phyloP scores from a whole-genome alignment of 164 flowering plant species.

The Sedum album region DNA sequence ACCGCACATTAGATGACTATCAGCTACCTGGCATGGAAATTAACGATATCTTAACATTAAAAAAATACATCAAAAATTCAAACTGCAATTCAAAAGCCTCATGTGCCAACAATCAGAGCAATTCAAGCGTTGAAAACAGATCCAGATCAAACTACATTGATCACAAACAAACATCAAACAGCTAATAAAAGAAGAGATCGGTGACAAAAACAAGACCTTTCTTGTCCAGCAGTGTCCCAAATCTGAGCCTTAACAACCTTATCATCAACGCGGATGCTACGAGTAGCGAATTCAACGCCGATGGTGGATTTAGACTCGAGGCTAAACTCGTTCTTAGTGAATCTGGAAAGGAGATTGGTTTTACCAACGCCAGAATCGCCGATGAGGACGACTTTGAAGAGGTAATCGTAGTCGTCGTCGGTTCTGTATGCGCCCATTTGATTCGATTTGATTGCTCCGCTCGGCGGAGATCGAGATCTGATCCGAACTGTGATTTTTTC shows the following conservation, averaged over 20 bases:
- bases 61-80: too few species aligned
- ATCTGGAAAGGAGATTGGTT: slow-evolving; percentile 36
- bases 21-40: neutral
- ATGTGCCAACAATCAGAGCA: too few species aligned
- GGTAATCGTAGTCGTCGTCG: slow-evolving; percentile 41
- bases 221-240: slow-evolving; percentile 56
- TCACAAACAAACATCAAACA: neutral
- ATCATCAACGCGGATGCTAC: slow-evolving; percentile 40
- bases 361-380: slow-evolving; percentile 45
- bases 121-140: neutral
- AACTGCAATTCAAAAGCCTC: neutral
- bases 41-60: neutral
- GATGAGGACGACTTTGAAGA: slow-evolving; percentile 37
- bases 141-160: neutral
- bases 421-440: slow-evolving; percentile 33
- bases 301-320: slow-evolving; percentile 46
- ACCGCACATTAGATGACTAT: neutral
- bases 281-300: slow-evolving; percentile 48
- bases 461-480: too few species aligned
- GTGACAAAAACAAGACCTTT: slow-evolving; percentile 22
- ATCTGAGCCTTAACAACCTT: slow-evolving; percentile 52
- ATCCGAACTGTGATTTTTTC: too few species aligned
- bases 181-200: neutral
- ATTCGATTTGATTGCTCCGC: neutral
- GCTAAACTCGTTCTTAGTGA: slow-evolving; percentile 38